These are phyloP conservation scores for Selenicereus undatus DNA, from an alignment of 148 eudicot genomes.

Conservation along the genomic window DNA sequence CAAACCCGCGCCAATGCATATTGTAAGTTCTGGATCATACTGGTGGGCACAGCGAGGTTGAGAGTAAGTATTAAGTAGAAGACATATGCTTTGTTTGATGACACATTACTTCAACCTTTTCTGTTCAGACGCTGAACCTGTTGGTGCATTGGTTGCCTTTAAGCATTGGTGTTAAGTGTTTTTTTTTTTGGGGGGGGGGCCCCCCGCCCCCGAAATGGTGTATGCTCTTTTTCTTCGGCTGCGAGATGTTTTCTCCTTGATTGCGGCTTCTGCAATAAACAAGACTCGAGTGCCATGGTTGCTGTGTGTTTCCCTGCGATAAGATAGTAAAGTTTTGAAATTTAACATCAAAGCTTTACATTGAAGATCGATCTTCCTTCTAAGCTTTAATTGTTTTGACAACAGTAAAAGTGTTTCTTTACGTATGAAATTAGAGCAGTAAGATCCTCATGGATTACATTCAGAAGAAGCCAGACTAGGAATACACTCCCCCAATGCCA, in stretches of 20 bases:
- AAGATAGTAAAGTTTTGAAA: not conserved
- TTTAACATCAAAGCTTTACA: no score
- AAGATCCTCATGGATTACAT: no score
- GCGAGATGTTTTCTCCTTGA: not conserved
- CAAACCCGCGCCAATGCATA: not conserved
- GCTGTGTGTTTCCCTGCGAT: no score
- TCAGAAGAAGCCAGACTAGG: no score
- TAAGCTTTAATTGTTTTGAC: not conserved
- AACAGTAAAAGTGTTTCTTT: no score
- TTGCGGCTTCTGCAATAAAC: no score
- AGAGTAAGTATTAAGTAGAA: no score
- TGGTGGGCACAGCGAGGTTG: not conserved
- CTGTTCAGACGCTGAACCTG: not conserved
- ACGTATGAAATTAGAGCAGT: no score
- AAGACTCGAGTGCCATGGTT: not conserved
- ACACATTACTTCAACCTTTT: not conserved
- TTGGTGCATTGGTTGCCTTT: not conserved
- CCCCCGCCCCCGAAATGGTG: not conserved
- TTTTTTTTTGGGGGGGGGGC: no score
- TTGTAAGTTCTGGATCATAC: not conserved
- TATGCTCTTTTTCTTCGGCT: not conserved
- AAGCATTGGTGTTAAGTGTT: not conserved
- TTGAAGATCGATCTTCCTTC: no score
- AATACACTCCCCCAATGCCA: no score
- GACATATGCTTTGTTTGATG: no score